Conservation (phyloP, 2,329 filamentous ascomycete genomes). For the Tolypocladium ovalisporum region DNA sequence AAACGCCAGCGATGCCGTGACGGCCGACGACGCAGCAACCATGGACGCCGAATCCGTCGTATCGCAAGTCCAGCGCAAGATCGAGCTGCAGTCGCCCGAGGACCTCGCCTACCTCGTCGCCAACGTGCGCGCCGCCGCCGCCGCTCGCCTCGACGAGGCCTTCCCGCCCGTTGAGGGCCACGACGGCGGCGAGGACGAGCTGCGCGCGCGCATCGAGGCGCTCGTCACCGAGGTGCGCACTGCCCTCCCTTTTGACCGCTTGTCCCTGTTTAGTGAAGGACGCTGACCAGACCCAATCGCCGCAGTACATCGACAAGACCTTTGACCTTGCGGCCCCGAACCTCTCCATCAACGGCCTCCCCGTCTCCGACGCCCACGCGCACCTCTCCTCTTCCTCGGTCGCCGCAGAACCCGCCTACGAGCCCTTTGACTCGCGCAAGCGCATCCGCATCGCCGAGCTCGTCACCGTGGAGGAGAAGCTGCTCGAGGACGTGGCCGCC, state of each 20-base stretch:
- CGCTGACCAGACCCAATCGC: background rate
- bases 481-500: constrained; percentile 51
- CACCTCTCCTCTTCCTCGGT: constrained; percentile 1
- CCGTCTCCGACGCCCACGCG: constrained; percentile 23
- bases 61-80: constrained; percentile 51
- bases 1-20: background rate
- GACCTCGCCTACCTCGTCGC: constrained; percentile 61
- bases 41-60: constrained; percentile 22
- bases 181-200: constrained; percentile 37
- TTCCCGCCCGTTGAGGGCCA: constrained; percentile 51
- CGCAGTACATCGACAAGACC: constrained; percentile 49
- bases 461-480: constrained; percentile 50
- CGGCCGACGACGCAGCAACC: background rate
- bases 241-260: background rate
- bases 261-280: background rate
- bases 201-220: constrained; percentile 47
- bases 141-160: constrained; percentile 53
- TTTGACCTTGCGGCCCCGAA: constrained; percentile 48
- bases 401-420: constrained; percentile 28
- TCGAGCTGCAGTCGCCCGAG: constrained; percentile 68
- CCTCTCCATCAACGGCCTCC: constrained; percentile 52
- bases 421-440: constrained; percentile 49
- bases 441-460: constrained; percentile 49
- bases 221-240: constrained; percentile 44
- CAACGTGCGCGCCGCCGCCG: constrained; percentile 58